Evolutionary conservation across 805 yeast species (phyloP).

Genomic region (Candida corydali): DNA sequence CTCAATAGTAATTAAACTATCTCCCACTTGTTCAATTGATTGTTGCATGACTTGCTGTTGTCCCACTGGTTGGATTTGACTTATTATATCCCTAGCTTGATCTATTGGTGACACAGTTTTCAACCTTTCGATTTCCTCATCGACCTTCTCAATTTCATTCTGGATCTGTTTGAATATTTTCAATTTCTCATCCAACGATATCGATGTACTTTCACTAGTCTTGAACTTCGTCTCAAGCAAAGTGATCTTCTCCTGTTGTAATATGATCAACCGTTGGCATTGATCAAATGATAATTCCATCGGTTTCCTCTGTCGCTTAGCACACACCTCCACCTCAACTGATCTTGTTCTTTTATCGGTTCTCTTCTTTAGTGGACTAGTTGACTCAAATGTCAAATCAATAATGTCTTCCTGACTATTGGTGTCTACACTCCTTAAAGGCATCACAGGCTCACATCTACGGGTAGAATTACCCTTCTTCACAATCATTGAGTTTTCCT

Average conservation of each 20-base stretch:
- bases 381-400: conserved; percentile 1
- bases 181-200: conserved; percentile 33
- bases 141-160: conserved; percentile 9
- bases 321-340: background rate
- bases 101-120: background rate
- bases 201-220: conserved; percentile 33
- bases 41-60: background rate
- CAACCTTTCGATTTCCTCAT: conserved; percentile 9
- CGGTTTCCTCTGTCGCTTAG: background rate
- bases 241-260: conserved; percentile 21
- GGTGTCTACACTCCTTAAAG: too few species aligned
- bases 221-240: conserved; percentile 26
- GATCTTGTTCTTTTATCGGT: too few species aligned
- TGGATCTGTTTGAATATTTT: conserved; percentile 14
- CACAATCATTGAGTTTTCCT: too few species aligned
- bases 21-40: background rate
- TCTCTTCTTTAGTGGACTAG: background rate
- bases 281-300: background rate
- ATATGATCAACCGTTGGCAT: conserved; percentile 3
- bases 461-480: too few species aligned
- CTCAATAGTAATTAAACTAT: too few species aligned
- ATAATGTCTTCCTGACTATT: conserved; percentile 1
- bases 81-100: conserved; percentile 1
- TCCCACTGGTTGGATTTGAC: background rate
- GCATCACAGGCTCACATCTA: too few species aligned